These are phyloP conservation scores for Colletotrichum chlorophyti DNA, from an alignment of 2,329 filamentous ascomycete species.

Conservation along the genomic window DNA sequence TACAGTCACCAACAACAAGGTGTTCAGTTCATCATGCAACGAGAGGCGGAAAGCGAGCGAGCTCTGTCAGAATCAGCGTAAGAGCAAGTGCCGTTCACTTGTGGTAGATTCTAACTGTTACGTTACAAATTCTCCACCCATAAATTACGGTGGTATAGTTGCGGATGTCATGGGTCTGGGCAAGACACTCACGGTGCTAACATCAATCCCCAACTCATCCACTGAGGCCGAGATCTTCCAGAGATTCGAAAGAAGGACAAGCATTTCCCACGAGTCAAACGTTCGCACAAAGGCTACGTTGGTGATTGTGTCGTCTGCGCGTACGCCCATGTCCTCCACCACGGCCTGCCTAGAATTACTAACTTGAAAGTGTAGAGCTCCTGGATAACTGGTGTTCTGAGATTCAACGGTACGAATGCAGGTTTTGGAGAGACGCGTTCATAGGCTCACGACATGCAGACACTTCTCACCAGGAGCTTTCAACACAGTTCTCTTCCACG, in stretches of 20 bases:
- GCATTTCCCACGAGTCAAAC: no score
- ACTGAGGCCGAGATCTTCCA: neutral
- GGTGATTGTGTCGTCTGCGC: neutral
- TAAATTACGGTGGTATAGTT: neutral
- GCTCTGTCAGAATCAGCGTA: no score
- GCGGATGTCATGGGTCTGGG: neutral
- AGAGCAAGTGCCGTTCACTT: no score
- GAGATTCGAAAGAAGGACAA: no score
- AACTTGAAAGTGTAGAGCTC: neutral
- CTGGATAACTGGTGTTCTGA: neutral
- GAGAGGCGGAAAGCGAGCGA: no score
- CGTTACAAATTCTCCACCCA: no score
- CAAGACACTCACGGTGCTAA: neutral
- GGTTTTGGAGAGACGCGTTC: no score
- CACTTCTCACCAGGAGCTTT: neutral
- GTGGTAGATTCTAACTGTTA: no score
- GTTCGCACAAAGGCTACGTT: neutral
- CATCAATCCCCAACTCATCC: neutral
- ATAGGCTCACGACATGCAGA: neutral
- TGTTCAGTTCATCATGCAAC: neutral
- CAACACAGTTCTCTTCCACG: neutral
- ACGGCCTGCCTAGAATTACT: rapidly evolving
- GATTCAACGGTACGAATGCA: neutral
- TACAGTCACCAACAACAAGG: neutral
- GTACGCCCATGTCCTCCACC: neutral